A percentile compares a stretch with the other conserved stretches of the same genome.
These are phyloP conservation scores for Boehmeria nivea DNA, from an alignment of 306 rosid genomes.

Conservation along the genomic window DNA sequence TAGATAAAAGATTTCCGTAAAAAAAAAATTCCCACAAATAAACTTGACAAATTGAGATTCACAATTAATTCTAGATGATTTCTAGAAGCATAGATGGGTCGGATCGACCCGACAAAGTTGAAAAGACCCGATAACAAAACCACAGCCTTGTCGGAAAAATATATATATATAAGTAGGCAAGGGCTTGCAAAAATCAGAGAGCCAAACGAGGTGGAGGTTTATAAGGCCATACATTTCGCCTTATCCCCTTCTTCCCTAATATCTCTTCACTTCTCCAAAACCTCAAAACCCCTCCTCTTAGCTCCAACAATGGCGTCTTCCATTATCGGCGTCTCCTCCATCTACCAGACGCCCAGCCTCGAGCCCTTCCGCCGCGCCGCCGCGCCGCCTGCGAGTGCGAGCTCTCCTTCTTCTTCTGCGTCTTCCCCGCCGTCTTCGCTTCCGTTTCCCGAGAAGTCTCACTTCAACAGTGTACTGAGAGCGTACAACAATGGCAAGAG, in stretches of 20 bases:
- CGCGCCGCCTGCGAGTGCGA: neutral
- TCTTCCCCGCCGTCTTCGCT: conserved; percentile 35
- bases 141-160: neutral
- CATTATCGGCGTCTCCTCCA: conserved; percentile 58
- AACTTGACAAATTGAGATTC: too few species aligned
- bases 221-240: conserved; percentile 41
- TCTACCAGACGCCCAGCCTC: conserved; percentile 44
- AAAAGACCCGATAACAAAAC: conserved; percentile 1
- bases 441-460: conserved; percentile 48
- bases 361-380: conserved; percentile 34
- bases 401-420: conserved; percentile 11
- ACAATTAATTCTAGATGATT: too few species aligned
- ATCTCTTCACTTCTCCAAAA: neutral
- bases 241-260: conserved; percentile 26
- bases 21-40: too few species aligned
- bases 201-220: conserved; percentile 36
- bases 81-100: too few species aligned
- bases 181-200: neutral
- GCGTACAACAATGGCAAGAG: conserved; percentile 21
- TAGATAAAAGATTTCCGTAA: too few species aligned
- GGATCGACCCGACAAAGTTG: neutral
- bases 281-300: conserved; percentile 9
- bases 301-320: conserved; percentile 49
- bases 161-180: neutral
- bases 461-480: conserved; percentile 40